Evolutionary conservation across 805 yeast genomes (phyloP), one percentile per base, ranked within the genome.

Genomic region (Candida ponderosae): DNA sequence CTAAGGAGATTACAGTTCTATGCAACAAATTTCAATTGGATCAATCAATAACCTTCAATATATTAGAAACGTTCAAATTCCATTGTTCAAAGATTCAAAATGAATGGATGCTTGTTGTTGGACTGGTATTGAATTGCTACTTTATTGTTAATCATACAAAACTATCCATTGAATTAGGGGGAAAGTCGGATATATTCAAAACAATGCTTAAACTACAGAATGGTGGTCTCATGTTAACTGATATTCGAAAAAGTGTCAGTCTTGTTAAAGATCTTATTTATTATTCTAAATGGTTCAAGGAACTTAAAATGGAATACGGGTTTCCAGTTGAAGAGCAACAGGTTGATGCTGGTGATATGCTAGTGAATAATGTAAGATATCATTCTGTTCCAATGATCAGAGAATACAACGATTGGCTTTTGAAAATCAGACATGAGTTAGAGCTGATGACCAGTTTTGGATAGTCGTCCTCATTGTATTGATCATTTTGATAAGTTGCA

Each of bases 61-160:
- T 82, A 33, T 41, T 79, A 9, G 68, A 66, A 30, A 69, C 77
- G 1, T 81, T 70, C 45, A 57, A 66, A 29, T 55, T 63, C 4
- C 74, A 75, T 48, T 65, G 69, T 33, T 66, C 68, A 32, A 74
- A 75, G 44, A 69, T 79, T 29, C 70, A 70, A 27, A 76, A 72
- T 40, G 80, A 79, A 29, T 81, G 88, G 87, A 75, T 77, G 7
- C 54, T 82, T 18, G 72, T 81, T 3, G 78, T 84, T 52, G 89
- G 89, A 0, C 51, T 82, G 43, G 66, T 81, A 1, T 63, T 79
- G 27, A 70, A 79, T 16, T 78, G 80, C 13, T 76, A 75, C 38
- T 60, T 66, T 16, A 63, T 77, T 14, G 64, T 81, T 24, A 76
- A 78, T 52, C 67, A 70, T 39, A 63, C 63, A 18, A 51, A 64